Evolutionary conservation across 1,284 basidiomycete genomes (phyloP), one percentile per base, ranked within the genome.

Genomic region (Inonotus obliquus): DNA sequence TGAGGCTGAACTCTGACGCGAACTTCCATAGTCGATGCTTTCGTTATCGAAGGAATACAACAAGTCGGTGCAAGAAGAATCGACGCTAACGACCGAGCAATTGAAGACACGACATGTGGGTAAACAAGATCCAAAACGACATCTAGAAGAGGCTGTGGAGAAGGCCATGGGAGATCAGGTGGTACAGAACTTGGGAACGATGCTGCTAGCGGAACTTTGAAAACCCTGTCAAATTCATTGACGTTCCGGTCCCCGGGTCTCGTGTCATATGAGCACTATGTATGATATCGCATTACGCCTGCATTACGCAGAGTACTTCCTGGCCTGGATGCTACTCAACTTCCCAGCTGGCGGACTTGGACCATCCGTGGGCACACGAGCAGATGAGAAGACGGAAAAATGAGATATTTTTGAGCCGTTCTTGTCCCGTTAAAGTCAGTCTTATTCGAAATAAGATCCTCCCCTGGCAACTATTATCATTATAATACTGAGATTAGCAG

Each of bases 81-180:
- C 94, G 57, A 96, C 94, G 27, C 78, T 98, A 61, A 91, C 93
- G 19, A 73, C 89, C 17, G 92, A 96, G 54, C 93, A 97, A 72
- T 81, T 97, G 54, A 96, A 96, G 78, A 97, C 94, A 60, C 85
- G 95, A 66, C 96, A 98, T 75, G 95, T 98, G 68, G 96, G 96
- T 63, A 98, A 97, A 76, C 93, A 96, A 70, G 95, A 98, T 78
- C 95, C 95, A 49, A 98, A 98, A 78, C 85, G 95, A 69, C 95
- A 98, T 79, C 75, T 98, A 66, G 94, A 96, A 71, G 96, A 97
- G 76, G 90, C 91, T 32, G 96, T 96, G n/a, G 95, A 97, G 76
- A 92, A 90, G 75, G 92, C 93, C 1, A 96, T 98, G 86, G 94
- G 92, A 17, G 89, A 96, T 75, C 94, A 97, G 76, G 94, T 98